Conservation (phyloP, 768 basidiomycete species). For the Coprinopsis sp. region DNA sequence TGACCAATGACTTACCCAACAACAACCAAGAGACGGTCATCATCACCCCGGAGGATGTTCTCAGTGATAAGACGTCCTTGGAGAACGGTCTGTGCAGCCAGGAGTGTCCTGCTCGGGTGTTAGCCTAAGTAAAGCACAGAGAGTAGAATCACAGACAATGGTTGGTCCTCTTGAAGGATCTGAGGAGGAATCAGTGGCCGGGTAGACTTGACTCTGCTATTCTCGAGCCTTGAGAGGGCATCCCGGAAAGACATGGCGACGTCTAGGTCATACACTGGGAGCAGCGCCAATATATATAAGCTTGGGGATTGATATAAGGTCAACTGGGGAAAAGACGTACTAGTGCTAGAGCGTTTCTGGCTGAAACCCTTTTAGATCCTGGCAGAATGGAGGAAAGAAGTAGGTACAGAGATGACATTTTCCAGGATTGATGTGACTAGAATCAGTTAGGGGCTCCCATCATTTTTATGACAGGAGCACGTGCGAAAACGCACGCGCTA, state of each 20-base stretch:
- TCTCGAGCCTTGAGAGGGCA: slow-evolving; percentile 77
- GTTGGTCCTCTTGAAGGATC: slow-evolving; percentile 91
- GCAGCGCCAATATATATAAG: slow-evolving; percentile 12
- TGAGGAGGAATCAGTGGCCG: slow-evolving; percentile 92
- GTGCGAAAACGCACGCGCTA: background rate
- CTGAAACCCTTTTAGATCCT: background rate
- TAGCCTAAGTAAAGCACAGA: background rate
- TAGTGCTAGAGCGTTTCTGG: too few species aligned
- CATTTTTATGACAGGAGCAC: background rate
- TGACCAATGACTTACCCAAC: slow-evolving; percentile 80
- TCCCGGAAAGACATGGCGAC: slow-evolving; percentile 77
- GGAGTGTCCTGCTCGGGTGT: slow-evolving; percentile 50
- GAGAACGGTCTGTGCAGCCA: slow-evolving; percentile 83
- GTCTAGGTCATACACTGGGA: slow-evolving; percentile 44
- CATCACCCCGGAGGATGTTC: slow-evolving; percentile 75
- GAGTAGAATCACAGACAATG: slow-evolving; percentile 47
- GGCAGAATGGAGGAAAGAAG: background rate
- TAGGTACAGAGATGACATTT: background rate
- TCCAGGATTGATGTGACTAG: slow-evolving; percentile 3
- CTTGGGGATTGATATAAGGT: background rate
- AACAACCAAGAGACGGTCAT: slow-evolving; percentile 90
- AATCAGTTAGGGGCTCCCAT: background rate
- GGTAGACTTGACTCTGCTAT: slow-evolving; percentile 80
- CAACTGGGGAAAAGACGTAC: too few species aligned
- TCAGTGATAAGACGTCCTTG: slow-evolving; percentile 79